phyloP scores from a whole-genome alignment of 345 rosid genomes.

The Citrus medica region DNA sequence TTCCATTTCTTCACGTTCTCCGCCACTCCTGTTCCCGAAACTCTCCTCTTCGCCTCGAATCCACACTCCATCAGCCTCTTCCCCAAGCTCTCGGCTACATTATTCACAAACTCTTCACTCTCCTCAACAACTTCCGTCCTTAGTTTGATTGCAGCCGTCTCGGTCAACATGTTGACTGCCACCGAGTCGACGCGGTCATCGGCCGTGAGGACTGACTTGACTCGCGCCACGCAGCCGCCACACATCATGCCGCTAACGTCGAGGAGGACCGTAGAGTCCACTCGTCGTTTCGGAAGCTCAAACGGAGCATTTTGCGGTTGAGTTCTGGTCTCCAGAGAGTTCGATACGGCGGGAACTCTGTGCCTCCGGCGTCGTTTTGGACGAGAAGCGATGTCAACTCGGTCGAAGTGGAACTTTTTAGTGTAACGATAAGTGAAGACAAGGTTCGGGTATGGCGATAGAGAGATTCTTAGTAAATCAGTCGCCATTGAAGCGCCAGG shows the following conservation, averaged over 20 bases:
- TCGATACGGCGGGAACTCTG: slow-evolving; percentile 17
- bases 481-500: slow-evolving; percentile 35
- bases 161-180: slow-evolving; percentile 86
- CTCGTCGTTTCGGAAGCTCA: slow-evolving; percentile 6
- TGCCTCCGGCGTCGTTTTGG: not conserved
- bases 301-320: slow-evolving; percentile 19
- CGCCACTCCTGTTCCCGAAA: slow-evolving; percentile 62
- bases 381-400: slow-evolving; percentile 13
- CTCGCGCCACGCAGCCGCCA: slow-evolving; percentile 88
- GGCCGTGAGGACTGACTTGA: slow-evolving; percentile 62
- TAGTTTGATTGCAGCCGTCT: slow-evolving; percentile 77
- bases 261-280: slow-evolving; percentile 54
- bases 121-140: slow-evolving; percentile 30
- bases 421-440: slow-evolving; percentile 5
- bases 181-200: slow-evolving; percentile 83
- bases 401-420: slow-evolving; percentile 5
- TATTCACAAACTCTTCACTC: slow-evolving; percentile 23
- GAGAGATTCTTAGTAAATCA: slow-evolving; percentile 37
- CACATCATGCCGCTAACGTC: slow-evolving; percentile 93
- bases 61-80: slow-evolving; percentile 76
- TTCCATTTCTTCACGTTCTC: slow-evolving; percentile 84
- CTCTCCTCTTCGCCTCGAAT: slow-evolving; percentile 76
- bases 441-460: slow-evolving; percentile 33
- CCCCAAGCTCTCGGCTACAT: slow-evolving; percentile 60
- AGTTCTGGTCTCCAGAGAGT: slow-evolving; percentile 50